Evolutionary conservation across 2,329 filamentous ascomycete genomes (phyloP).

Genomic region (Golovinomyces cichoracearum): DNA sequence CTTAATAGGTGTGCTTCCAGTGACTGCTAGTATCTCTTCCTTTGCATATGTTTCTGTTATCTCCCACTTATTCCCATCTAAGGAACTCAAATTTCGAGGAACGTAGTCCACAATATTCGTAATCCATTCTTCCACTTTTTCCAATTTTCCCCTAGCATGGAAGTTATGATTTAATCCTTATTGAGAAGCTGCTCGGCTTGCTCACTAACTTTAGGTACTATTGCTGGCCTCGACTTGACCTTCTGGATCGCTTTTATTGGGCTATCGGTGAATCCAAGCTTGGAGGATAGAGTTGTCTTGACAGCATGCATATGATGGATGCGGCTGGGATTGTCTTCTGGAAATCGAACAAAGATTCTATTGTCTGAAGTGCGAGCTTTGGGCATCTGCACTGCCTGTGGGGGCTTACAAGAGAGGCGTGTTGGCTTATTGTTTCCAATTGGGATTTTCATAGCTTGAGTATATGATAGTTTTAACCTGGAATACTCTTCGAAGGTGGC

Average conservation of each 20-base stretch:
- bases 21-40: neutral
- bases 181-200: neutral
- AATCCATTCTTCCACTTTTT: neutral
- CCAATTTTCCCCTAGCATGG: neutral
- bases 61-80: neutral
- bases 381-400: no score
- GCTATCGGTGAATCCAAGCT: neutral
- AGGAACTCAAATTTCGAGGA: neutral
- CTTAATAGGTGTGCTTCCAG: neutral
- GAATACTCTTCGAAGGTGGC: no score
- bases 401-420: neutral
- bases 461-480: neutral
- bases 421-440: neutral
- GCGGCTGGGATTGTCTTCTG: neutral
- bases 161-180: neutral
- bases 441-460: neutral
- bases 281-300: neutral
- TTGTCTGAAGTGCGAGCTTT: neutral
- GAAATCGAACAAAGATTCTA: neutral
- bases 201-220: neutral
- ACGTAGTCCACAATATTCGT: neutral
- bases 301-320: neutral
- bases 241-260: neutral
- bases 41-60: neutral
- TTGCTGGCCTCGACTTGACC: neutral